Base-by-base conservation (phyloP, 345 rosid species). In the Citrus mangshanensis region DNA sequence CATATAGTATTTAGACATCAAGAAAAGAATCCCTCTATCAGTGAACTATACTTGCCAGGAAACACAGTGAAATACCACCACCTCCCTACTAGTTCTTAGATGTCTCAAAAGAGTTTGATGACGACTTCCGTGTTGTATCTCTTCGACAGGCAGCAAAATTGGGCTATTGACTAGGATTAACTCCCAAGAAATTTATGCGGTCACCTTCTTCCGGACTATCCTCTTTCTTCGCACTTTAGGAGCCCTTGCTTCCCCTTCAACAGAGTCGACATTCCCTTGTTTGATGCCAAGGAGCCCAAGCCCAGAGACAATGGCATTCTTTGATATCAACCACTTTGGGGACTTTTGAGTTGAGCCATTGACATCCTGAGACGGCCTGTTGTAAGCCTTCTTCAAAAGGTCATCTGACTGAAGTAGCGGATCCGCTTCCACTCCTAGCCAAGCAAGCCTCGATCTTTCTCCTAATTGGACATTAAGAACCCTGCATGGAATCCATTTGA, bases 371-470 rank as follows among this genome's bases (percentile, higher is more conserved):
- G 90, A 67, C 1, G 89, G 89, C 77, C 94, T 84, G 83, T 80
- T 89, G 87, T 91, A 89, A 69, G 97, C 93, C 83, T 85, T 54
- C 58, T 54, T 91, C 80, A 89, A 83, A 60, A 91, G 91, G 80
- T 82, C 79, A 81, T 89, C 95, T 10, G 98, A 93, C 22, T 91
- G 89, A 70, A 84, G 88, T 79, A 91, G 84, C 22, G 98, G 99
- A 85, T 93, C 98, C 28, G 92, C 91, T 84, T 93, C 96, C 70
- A 92, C 87, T 60, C 97, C 97, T 49, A 95, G 91, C 98, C 97
- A 96, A 32, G 93, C 91, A 71, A 86, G 90, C 86, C 95, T 90
- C 35, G 94, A 85, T 66, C 85, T 81, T 74, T 96, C 98, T 59
- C 97, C 95, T 56, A 84, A 70, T 79, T 89, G 91, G 35, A 80